Evolutionary conservation across 2,329 filamentous ascomycete genomes (phyloP), one percentile per base, ranked within the genome.

Genomic region (Neoarthrinium moseri): DNA sequence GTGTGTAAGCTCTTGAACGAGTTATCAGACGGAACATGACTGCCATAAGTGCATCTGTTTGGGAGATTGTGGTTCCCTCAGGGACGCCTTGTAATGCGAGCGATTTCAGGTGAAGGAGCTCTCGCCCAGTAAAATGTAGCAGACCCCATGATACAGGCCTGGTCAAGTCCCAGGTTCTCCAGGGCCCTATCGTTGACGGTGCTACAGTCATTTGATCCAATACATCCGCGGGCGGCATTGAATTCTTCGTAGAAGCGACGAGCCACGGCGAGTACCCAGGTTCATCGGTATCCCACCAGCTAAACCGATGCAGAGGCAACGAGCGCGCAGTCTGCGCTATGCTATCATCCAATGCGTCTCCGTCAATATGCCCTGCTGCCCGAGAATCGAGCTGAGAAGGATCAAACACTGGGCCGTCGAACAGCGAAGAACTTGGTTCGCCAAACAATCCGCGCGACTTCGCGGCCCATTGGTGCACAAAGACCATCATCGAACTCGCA

Each of bases 1-100:
- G 2, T 58, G 56, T 5, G 52, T 50, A 2, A 72, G 64, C 26
- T 6, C 43, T 30, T 1, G 74, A 69, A 6, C 65, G 66, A 45
- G 67, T 72, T 45, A 78, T 68, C 0, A 63, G 53, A 2, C 62
- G 60, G 71, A 71, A 77, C 13, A 76, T 47, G 46, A 77, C 71
- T 1, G 72, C 73, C 4, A 77, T 54, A 1, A 73, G 51, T 0
- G 70, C 67, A 36, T 77, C 74, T 11, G 71, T 68, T 27, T 70
- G 65, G 6, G 69, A 74, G 13, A 73, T 55, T 13, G n/a, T 48
- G 38, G 4, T 48, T 36, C 40, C 21, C 51, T 53, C 11, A 52
- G 48, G 8, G 43, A 51, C 17, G 6, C 45, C 34, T 15, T 29
- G 13, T 50, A 46, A 48, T 1, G 52, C 52, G 2, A 50, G 43